These are phyloP conservation scores for Tubosaeta sp. DNA, from an alignment of 768 basidiomycete species.

Conservation along the genomic window DNA sequence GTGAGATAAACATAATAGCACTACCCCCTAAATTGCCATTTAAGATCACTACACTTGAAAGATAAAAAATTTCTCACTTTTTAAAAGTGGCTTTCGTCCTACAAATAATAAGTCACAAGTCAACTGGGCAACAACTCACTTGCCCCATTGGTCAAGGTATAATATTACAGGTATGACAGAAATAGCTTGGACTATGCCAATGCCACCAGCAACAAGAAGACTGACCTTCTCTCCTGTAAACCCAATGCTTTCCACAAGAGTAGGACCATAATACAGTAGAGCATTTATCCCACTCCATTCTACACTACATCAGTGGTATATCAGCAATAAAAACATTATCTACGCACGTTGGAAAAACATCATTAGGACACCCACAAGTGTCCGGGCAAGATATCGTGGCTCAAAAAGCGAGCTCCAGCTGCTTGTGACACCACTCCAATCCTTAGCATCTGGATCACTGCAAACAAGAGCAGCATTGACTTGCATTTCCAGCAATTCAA, in stretches of 20 bases:
- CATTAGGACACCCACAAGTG: constrained; percentile 64
- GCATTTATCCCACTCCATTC: constrained; percentile 91
- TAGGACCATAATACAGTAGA: constrained; percentile 77
- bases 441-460: constrained; percentile 26
- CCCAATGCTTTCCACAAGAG: constrained; percentile 61
- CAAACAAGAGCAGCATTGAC: constrained; percentile 57
- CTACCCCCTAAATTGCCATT: constrained; percentile 44
- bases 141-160: constrained; percentile 64
- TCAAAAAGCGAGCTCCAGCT: constrained; percentile 59
- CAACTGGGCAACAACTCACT: constrained; percentile 5
- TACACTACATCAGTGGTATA: constrained; percentile 24
- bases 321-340: background rate
- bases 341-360: constrained; percentile 81
- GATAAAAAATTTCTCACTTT: constrained; percentile 31
- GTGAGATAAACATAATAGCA: constrained; percentile 57
- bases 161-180: constrained; percentile 72
- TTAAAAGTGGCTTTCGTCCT: constrained; percentile 65
- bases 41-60: background rate
- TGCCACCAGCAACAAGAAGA: constrained; percentile 70
- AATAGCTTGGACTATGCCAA: constrained; percentile 74
- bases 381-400: constrained; percentile 52
- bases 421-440: constrained; percentile 3
- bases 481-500: constrained; percentile 75
- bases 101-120: background rate
- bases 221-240: constrained; percentile 54